Conservation (phyloP, 1,284 basidiomycete species). For the Ustilago loliicola region DNA sequence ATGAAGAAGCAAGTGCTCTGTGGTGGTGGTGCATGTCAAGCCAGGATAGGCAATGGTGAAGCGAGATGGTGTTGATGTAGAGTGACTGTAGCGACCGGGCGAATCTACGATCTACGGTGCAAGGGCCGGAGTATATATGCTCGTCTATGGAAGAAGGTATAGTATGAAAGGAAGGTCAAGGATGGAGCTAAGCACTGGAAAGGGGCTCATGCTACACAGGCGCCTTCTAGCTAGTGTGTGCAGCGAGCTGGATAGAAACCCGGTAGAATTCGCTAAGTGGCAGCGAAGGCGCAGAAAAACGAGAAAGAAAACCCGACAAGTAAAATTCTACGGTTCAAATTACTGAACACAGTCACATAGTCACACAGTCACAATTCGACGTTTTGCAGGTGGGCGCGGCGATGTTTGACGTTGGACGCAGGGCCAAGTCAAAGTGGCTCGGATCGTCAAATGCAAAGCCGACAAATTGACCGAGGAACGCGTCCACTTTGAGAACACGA, state of each 20-base stretch:
- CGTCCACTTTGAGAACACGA: background rate
- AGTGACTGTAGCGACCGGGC: background rate
- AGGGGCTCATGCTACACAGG: background rate
- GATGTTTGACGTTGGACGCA: conserved; percentile 17
- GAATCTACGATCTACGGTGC: background rate
- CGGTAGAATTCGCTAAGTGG: background rate
- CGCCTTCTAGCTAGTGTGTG: background rate
- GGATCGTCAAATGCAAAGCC: conserved; percentile 34
- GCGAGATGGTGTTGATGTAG: background rate
- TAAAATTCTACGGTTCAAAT: background rate
- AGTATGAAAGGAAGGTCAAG: background rate
- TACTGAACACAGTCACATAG: background rate
- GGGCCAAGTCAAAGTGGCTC: background rate
- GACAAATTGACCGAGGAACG: conserved; percentile 30
- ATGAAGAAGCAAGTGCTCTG: background rate
- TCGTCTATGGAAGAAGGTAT: background rate
- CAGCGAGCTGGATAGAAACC: background rate
- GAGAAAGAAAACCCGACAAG: conserved; percentile 11
- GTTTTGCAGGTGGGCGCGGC: conserved; percentile 10
- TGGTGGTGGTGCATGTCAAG: conserved; percentile 30
- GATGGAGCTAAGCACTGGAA: background rate
- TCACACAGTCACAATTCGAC: background rate
- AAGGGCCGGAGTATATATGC: background rate
- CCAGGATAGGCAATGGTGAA: conserved; percentile 6
- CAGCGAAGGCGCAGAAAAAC: background rate